Evolutionary conservation across 148 eudicot species (phyloP).

Genomic region (Chenopodium album): DNA sequence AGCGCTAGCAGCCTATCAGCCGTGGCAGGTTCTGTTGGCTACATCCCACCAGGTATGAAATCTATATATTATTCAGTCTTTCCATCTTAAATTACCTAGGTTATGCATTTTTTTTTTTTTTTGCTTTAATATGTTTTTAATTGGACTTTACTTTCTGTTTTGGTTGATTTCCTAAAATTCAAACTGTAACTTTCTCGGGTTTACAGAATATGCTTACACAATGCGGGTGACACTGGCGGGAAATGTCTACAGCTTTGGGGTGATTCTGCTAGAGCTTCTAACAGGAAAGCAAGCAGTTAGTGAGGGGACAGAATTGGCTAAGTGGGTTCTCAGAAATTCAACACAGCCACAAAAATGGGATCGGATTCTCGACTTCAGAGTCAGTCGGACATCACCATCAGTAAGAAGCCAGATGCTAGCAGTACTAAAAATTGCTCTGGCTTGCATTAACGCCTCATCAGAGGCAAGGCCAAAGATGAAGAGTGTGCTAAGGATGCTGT

Average conservation of each 20-base stretch:
- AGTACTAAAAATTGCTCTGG: constrained; percentile 69
- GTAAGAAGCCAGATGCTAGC: constrained; percentile 74
- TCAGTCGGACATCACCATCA: constrained; percentile 54
- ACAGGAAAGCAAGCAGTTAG: constrained; percentile 83
- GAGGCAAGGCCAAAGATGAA: constrained; percentile 79
- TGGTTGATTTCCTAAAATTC: neutral
- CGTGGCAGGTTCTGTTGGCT: constrained; percentile 84
- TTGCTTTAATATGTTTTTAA: neutral
- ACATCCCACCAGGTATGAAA: constrained; percentile 76
- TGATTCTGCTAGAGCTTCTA: constrained; percentile 66
- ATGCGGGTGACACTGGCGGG: constrained; percentile 87
- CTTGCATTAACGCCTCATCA: constrained; percentile 69
- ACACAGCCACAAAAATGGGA: constrained; percentile 53
- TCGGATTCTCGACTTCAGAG: constrained; percentile 61
- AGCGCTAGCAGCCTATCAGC: constrained; percentile 72
- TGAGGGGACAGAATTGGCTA: constrained; percentile 71
- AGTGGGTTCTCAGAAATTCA: constrained; percentile 64
- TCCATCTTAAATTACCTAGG: neutral
- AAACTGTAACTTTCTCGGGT: neutral
- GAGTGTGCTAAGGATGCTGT: constrained; percentile 71
- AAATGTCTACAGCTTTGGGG: constrained; percentile 85
- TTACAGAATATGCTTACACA: constrained; percentile 90
- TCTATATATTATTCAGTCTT: neutral
- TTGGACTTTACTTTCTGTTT: neutral
- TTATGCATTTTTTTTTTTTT: neutral